phyloP scores from a whole-genome alignment of 352 stramenopile genomes.

The Globisporangium okanoganense region DNA sequence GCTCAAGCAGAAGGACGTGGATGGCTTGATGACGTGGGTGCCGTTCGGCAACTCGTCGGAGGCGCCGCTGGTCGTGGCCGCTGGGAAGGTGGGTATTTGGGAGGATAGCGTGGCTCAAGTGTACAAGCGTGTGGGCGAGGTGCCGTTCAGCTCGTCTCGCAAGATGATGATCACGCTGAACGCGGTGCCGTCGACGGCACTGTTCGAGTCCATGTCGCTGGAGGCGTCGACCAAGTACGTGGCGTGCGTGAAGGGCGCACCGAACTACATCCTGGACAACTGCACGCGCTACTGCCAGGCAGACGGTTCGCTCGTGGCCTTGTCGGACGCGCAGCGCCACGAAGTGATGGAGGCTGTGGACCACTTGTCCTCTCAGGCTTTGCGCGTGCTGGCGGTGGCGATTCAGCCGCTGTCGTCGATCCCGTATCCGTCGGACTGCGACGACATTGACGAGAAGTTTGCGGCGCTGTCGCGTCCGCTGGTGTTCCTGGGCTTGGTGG shows the following conservation, averaged over 20 bases:
- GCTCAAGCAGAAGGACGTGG: slow-evolving; percentile 20
- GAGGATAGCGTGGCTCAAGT: slow-evolving; percentile 12
- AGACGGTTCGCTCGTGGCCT: slow-evolving; percentile 15
- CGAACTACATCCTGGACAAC: slow-evolving; percentile 36
- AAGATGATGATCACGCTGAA: slow-evolving; percentile 84
- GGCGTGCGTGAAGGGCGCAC: slow-evolving; percentile 31
- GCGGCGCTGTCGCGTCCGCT: slow-evolving; percentile 33
- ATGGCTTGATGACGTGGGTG: slow-evolving; percentile 19
- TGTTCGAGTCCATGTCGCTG: slow-evolving; percentile 20
- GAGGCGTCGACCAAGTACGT: slow-evolving; percentile 17
- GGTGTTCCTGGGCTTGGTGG: slow-evolving; percentile 86
- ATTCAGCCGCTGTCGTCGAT: slow-evolving; percentile 28
- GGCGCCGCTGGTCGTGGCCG: slow-evolving; percentile 33
- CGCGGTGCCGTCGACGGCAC: slow-evolving; percentile 2
- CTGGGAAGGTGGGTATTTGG: slow-evolving; percentile 32
- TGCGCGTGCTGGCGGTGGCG: slow-evolving; percentile 71
- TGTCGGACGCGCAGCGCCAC: slow-evolving; percentile 13
- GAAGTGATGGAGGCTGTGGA: slow-evolving; percentile 26
- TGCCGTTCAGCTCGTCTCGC: slow-evolving; percentile 87
- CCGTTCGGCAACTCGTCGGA: slow-evolving; percentile 37
- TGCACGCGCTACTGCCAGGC: slow-evolving; percentile 26
- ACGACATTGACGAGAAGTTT: slow-evolving; percentile 28
- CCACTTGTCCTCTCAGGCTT: slow-evolving; percentile 28
- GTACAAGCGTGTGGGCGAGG: slow-evolving; percentile 64
- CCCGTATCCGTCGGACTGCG: slow-evolving; percentile 14